Evolutionary conservation across 768 basidiomycete species (phyloP).

Genomic region (Suillus spraguei): DNA sequence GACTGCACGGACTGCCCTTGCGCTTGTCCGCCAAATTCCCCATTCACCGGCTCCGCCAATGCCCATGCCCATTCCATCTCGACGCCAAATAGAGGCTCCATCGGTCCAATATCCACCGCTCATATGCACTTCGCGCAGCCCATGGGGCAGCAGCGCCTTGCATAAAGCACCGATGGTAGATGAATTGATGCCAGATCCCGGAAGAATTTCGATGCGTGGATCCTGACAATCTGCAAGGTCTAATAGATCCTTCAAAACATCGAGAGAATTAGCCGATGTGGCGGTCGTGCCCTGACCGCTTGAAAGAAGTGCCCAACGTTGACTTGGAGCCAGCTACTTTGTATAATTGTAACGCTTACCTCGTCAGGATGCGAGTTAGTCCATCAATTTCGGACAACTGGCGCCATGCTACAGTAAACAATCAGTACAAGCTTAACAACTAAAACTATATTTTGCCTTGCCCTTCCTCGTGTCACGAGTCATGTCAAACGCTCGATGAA

Average conservation of each 20-base stretch:
- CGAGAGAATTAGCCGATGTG: conserved; percentile 38
- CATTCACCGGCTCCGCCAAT: conserved; percentile 56
- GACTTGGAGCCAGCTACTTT: background rate
- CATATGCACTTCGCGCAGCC: conserved; percentile 70
- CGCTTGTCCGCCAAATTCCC: conserved; percentile 67
- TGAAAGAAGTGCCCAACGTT: conserved; percentile 6
- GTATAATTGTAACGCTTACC: conserved; percentile 43
- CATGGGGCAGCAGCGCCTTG: conserved; percentile 51
- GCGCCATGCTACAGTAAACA: conserved; percentile 27
- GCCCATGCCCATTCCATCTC: conserved; percentile 71
- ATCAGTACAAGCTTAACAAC: conserved; percentile 6
- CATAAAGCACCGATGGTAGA: conserved; percentile 54
- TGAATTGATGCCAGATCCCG: conserved; percentile 76
- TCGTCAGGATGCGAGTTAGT: conserved; percentile 78
- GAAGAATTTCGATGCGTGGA: conserved; percentile 48
- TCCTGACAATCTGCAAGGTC: conserved; percentile 19
- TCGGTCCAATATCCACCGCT: conserved; percentile 71
- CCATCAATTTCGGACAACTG: conserved; percentile 60
- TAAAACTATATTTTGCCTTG: conserved; percentile 23
- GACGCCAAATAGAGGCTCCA: conserved; percentile 52
- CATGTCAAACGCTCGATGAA: conserved; percentile 84
- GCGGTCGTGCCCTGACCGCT: conserved; percentile 58
- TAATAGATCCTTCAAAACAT: conserved; percentile 44
- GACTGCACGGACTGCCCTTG: conserved; percentile 52
- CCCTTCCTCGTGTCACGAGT: conserved; percentile 55